Evolutionary conservation across 2,329 filamentous ascomycete species (phyloP), one percentile per base, ranked within the genome.

Genomic region (Colletotrichum truncatum): DNA sequence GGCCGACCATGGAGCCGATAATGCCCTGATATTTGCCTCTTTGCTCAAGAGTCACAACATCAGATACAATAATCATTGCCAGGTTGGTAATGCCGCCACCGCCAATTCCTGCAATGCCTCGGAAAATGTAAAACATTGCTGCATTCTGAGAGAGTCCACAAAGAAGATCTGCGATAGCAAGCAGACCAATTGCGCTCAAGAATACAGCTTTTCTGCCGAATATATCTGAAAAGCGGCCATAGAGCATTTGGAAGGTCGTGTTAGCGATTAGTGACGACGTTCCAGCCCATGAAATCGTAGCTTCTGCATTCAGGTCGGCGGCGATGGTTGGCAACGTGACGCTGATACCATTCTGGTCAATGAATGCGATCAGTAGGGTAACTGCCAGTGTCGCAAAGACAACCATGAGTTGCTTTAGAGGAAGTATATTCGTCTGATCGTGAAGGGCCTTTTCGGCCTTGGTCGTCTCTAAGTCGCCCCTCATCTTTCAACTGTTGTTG

Each of bases 171-270:
- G 84, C 85, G 12, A 90, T 60, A 7, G 81, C 80, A 5, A 91
- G 76, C 11, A 89, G 73, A 0, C 78, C 77, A 7, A 89, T 74
- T 2, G 85, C 84, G 2, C 78, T 80, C 3, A 91, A 71, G 54
- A 87, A 85, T 6, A 90, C 80, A 7, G 82, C 79, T 72, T 90
- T 90, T 16, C 88, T 82, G 18, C 87, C 87, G 53, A 89, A 83
- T 1, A 89, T 84, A 73, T 90, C 87, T 1, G 87, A 89, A 3
- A 89, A 70, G 3, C 87, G 82, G 18, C 88, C 88, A 71, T 90
- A 90, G 0, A 91, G 80, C 64, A 90, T 86, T 68, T 89, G 88
- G 68, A 90, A 91, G 32, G 86, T 84, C 0, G 89, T 90, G 64
- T 85, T 86, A 28, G 84, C 84, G 46, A 88, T 83, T 45, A 88